phyloP scores from a whole-genome alignment of 1,139 yeast genomes.

The Kurtzmaniella quercitrusa region DNA sequence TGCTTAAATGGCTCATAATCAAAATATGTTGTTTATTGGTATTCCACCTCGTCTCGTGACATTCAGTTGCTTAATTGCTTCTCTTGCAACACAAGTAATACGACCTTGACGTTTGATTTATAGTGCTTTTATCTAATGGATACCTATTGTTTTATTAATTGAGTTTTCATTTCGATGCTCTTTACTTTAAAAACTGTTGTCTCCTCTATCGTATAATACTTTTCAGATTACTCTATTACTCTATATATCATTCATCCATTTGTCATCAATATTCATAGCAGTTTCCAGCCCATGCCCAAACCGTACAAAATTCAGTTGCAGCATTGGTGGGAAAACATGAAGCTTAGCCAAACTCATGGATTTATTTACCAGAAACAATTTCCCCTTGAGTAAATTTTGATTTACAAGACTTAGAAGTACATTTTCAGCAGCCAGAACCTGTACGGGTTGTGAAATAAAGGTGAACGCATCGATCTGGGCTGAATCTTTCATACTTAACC shows the following conservation, averaged over 20 bases:
- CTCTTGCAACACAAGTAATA: too few species aligned
- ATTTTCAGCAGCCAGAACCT: conserved; percentile 41
- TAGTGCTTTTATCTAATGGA: too few species aligned
- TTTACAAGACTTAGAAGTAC: conserved; percentile 47
- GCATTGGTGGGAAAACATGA: conserved; percentile 47
- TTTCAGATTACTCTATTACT: not conserved
- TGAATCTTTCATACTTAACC: conserved; percentile 4
- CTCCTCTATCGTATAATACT: too few species aligned
- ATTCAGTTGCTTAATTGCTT: too few species aligned
- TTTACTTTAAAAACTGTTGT: too few species aligned
- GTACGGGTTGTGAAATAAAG: conserved; percentile 8
- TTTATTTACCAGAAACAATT: conserved; percentile 41
- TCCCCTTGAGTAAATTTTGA: conserved; percentile 51
- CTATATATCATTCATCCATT: conserved; percentile 13
- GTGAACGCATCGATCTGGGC: not conserved
- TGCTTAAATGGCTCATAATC: too few species aligned
- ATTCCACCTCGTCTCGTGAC: too few species aligned
- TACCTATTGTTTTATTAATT: too few species aligned
- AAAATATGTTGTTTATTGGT: too few species aligned
- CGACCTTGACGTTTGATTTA: too few species aligned
- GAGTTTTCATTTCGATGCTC: too few species aligned
- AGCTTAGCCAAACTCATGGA: conserved; percentile 46
- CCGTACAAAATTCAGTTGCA: conserved; percentile 25
- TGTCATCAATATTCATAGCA: conserved; percentile 10
- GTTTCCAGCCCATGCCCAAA: conserved; percentile 19